Conservation (phyloP, 176 grass and related monocot genomes). For the Thalia dealbata region DNA sequence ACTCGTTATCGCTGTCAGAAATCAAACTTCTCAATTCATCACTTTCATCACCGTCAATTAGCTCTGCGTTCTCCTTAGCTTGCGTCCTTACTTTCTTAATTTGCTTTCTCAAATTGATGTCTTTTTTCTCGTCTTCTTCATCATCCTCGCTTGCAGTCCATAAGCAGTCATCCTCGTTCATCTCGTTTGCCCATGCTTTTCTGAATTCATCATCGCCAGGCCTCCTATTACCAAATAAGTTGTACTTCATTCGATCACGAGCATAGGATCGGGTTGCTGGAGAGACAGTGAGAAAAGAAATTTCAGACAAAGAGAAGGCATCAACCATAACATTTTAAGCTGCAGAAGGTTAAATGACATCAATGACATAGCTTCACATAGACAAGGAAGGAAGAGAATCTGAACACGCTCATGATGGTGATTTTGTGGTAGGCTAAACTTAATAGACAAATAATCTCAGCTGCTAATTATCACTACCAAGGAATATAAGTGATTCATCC, state of each 20-base stretch:
- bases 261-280: constrained; percentile 49
- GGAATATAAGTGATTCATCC: background rate
- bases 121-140: constrained; percentile 32
- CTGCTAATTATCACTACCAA: background rate
- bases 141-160: constrained; percentile 91
- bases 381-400: background rate
- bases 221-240: constrained; percentile 71
- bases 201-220: constrained; percentile 78
- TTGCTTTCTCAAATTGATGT: constrained; percentile 54
- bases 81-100: constrained; percentile 81
- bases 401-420: background rate
- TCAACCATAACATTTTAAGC: background rate
- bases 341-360: background rate
- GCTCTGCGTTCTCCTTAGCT: constrained; percentile 57
- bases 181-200: constrained; percentile 70
- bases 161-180: constrained; percentile 78
- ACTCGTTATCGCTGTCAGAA: constrained; percentile 71
- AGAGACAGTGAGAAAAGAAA: background rate
- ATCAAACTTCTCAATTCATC: constrained; percentile 83
- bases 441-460: background rate
- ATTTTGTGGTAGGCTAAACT: background rate
- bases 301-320: background rate
- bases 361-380: background rate
- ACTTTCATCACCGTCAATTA: constrained; percentile 72
- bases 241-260: constrained; percentile 34